Conservation (phyloP, 345 rosid species). For the Balakata baccata region DNA sequence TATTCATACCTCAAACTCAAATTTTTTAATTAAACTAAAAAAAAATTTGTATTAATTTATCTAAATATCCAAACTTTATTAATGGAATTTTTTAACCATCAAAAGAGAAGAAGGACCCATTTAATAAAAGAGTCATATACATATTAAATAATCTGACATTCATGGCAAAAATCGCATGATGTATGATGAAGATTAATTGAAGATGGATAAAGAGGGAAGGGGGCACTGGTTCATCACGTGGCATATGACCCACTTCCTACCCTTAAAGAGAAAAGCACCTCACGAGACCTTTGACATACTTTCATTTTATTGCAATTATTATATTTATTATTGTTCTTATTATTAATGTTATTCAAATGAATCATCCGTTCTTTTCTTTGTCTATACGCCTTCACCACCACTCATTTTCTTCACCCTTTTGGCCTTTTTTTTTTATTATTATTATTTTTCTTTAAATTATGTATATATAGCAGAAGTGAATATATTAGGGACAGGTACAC, state of each 20-base stretch:
- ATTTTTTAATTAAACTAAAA: no score
- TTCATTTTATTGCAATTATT: no score
- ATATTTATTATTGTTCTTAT: no score
- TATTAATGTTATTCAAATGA: not conserved
- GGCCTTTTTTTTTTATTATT: not conserved
- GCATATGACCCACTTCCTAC: slow-evolving; percentile 58
- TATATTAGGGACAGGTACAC: slow-evolving; percentile 54
- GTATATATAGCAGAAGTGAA: slow-evolving; percentile 24
- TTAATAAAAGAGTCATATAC: not conserved
- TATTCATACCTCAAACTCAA: no score
- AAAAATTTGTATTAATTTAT: no score
- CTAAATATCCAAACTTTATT: slow-evolving; percentile 14
- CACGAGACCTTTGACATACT: slow-evolving; percentile 28
- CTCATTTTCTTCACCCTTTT: slow-evolving; percentile 6
- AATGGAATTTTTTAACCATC: slow-evolving; percentile 22
- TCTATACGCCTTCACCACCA: slow-evolving; percentile 45
- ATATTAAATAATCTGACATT: slow-evolving; percentile 15
- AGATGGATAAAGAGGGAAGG: slow-evolving; percentile 14
- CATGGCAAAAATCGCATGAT: slow-evolving; percentile 31
- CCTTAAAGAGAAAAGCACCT: slow-evolving; percentile 52
- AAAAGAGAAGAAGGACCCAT: slow-evolving; percentile 12
- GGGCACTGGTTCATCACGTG: slow-evolving; percentile 63
- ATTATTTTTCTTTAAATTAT: not conserved
- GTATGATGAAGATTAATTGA: slow-evolving; percentile 5
- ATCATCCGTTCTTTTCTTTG: slow-evolving; percentile 50